A percentile compares a stretch with the other conserved stretches of the same genome.
These are phyloP conservation scores for Aspergillus flavus DNA, from an alignment of 2,329 filamentous ascomycete genomes.

Conservation along the genomic window DNA sequence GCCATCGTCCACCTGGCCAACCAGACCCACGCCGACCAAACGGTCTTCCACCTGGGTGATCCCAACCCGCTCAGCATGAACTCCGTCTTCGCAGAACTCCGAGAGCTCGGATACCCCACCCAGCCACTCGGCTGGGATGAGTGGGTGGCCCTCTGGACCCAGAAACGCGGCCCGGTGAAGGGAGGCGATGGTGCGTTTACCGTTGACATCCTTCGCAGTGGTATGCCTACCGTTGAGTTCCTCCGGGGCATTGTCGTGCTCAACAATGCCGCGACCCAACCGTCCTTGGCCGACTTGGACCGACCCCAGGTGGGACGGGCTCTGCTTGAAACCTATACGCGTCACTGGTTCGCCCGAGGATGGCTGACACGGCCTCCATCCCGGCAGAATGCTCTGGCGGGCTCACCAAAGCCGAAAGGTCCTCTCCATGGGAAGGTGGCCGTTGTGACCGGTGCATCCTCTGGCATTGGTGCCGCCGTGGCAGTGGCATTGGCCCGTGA, in stretches of 20 bases:
- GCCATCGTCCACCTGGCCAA: conserved; percentile 72
- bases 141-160: conserved; percentile 74
- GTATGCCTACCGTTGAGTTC: conserved; percentile 76
- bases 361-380: conserved; percentile 70
- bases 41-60: conserved; percentile 74
- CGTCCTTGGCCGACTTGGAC: conserved; percentile 59
- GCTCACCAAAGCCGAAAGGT: conserved; percentile 52
- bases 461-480: conserved; percentile 76
- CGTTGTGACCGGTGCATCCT: conserved; percentile 77
- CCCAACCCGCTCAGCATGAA: conserved; percentile 69
- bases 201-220: conserved; percentile 75
- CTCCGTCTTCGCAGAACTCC: conserved; percentile 65
- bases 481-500: conserved; percentile 68
- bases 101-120: conserved; percentile 71
- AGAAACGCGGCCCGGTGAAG: conserved; percentile 66
- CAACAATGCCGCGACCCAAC: conserved; percentile 68
- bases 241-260: conserved; percentile 72
- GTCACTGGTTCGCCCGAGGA: conserved; percentile 78
- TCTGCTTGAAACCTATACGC: conserved; percentile 75
- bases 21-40: conserved; percentile 63
- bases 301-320: conserved; percentile 69
- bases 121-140: conserved; percentile 68
- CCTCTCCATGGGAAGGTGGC: conserved; percentile 70
- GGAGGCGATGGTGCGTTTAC: conserved; percentile 74
- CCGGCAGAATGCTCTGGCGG: conserved; percentile 50